Percentiles rank a stretch among this genome's conserved stretches.
These are phyloP conservation scores for Podospora didyma DNA, from an alignment of 495 filamentous ascomycete genomes.

Conservation along the genomic window DNA sequence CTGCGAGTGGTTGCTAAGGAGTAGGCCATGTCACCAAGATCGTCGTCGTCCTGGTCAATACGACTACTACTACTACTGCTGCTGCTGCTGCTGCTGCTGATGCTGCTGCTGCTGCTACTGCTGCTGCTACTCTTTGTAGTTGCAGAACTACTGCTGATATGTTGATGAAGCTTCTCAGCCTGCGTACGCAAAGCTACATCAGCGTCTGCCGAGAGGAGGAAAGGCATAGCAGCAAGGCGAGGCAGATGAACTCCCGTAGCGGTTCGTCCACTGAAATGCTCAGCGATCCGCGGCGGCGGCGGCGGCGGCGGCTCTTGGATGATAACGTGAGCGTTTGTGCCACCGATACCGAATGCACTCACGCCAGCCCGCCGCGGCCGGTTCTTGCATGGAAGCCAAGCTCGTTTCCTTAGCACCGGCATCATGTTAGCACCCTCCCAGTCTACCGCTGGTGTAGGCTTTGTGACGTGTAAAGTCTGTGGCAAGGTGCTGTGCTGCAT, in stretches of 20 bases:
- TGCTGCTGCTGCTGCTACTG: no score
- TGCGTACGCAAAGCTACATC: neutral
- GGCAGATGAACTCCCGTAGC: neutral
- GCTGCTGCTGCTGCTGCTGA: no score
- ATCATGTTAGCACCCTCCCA: conserved; percentile 13
- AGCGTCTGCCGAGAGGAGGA: neutral
- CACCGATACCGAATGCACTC: conserved; percentile 32
- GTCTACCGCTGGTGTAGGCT: conserved; percentile 17
- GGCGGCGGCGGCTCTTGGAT: conserved; percentile 17
- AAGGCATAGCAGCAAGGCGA: conserved; percentile 8
- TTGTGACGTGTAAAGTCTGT: conserved; percentile 12
- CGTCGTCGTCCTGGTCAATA: no score
- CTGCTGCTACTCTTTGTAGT: no score
- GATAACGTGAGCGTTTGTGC: conserved; percentile 29
- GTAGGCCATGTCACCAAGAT: conserved; percentile 20
- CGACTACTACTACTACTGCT: no score
- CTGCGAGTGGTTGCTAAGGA: conserved; percentile 23
- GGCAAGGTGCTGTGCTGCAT: conserved; percentile 12
- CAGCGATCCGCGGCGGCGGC: no score
- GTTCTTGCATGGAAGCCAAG: conserved; percentile 11
- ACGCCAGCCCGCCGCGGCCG: conserved; percentile 17
- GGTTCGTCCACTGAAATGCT: neutral
- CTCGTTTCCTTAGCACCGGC: conserved; percentile 4
- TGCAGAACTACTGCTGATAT: neutral
- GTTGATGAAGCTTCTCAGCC: neutral